phyloP scores from a whole-genome alignment of 257 asterid genomes.

The Anisodus acutangulus region DNA sequence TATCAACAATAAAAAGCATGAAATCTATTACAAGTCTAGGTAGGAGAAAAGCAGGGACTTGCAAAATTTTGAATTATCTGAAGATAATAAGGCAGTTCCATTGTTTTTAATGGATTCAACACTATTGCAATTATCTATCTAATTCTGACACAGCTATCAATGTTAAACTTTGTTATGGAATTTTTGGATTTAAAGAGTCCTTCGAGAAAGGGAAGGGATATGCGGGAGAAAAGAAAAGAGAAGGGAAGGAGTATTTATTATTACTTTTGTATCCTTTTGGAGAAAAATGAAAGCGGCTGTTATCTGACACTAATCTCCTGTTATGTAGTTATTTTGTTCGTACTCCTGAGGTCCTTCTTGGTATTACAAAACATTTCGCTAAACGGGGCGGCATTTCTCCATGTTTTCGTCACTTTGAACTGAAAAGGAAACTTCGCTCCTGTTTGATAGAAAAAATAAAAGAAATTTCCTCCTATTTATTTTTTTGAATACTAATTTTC shows the following conservation, averaged over 20 bases:
- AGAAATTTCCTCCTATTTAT: neutral
- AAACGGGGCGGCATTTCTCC: neutral
- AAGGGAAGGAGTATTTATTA: neutral
- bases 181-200: neutral
- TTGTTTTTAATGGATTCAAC: neutral
- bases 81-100: neutral
- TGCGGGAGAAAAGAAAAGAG: neutral
- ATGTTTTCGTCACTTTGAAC: neutral
- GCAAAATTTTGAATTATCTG: neutral
- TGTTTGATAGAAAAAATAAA: neutral
- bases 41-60: neutral
- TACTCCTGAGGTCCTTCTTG: neutral
- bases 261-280: neutral
- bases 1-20: neutral
- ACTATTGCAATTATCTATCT: neutral
- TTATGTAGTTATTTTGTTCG: neutral
- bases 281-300: neutral
- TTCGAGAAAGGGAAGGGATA: neutral
- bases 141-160: neutral
- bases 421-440: neutral
- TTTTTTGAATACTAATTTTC: no score
- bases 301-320: neutral
- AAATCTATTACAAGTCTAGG: neutral
- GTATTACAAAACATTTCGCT: no score
- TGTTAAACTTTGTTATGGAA: neutral